Base-by-base conservation (phyloP, 768 basidiomycete species). In the Galerina marginata region DNA sequence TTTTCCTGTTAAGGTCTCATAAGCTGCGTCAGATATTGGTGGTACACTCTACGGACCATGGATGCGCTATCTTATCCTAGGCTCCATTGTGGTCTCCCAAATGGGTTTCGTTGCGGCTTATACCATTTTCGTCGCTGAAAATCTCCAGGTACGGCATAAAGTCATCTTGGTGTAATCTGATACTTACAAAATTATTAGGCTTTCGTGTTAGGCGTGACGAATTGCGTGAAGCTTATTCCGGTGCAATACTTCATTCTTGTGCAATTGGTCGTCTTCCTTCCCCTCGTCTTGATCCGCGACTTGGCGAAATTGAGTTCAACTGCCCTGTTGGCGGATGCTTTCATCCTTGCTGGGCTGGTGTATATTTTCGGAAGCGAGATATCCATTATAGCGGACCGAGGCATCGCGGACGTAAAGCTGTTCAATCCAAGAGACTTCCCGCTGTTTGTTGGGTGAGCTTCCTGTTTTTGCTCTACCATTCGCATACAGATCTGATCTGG, bases 51-150 rank as follows among this genome's bases (percentile, higher is more conserved):
- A 97, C 68, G 97, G 97, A 2, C 86, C 87, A 12, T 93, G 90
- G 88, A 93, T 99, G 93, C 89, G 97, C 46, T 88, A 91, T 61
- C 77, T 88, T 12, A 98, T 99, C 69, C 84, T 99, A 7, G 80
- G 79, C 3, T 95, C 94, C 14, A 96, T 99, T 69, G 81, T 90
- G 0, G 71, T 96, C 23, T 98, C 96, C 1, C 97, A 95, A 72
- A 77, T 96, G 38, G 94, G 94, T 42, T 96, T 95, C 73, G 91
- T 92, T 46, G 71, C 86, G 37, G 95, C 95, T 11, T 99, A 99
- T 74, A 94, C 90, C 14, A 97, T 99, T 71, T 99, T 98, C 72
- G 94, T 98, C 44, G 90, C 96, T 1, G 86, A 96, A 76, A 97
- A 96, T 71, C 82, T 95, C 12, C 87, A 85, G 73, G 84, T 80